These are phyloP conservation scores for Rhizopus microsporus DNA, from an alignment of 371 early-diverging fungal species.

Conservation along the genomic window DNA sequence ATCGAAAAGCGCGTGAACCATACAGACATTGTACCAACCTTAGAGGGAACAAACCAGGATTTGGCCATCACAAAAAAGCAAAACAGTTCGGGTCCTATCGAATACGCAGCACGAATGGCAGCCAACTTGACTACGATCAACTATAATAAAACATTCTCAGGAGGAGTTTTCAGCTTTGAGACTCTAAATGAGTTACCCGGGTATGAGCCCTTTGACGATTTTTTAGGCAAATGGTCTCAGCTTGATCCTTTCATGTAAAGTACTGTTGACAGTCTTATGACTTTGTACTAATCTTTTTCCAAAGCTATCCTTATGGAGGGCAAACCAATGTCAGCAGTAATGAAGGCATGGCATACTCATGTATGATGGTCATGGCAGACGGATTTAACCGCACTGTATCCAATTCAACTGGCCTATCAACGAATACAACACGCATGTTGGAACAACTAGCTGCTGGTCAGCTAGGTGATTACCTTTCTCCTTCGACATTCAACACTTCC, in stretches of 20 bases:
- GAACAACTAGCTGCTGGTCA: conserved; percentile 28
- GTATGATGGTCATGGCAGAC: conserved; percentile 55
- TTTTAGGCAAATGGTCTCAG: conserved; percentile 46
- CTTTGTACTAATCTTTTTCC: background rate
- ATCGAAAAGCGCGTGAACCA: conserved; percentile 20
- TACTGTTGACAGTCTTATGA: background rate
- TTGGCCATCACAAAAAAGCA: conserved; percentile 8
- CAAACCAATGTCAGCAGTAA: conserved; percentile 32
- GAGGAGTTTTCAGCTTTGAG: conserved; percentile 44
- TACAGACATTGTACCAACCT: conserved; percentile 12
- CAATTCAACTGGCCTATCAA: conserved; percentile 18
- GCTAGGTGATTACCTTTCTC: conserved; percentile 34
- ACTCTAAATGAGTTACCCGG: conserved; percentile 36
- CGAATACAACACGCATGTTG: conserved; percentile 24
- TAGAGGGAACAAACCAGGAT: conserved; percentile 4
- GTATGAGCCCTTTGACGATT: conserved; percentile 48
- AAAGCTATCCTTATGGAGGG: conserved; percentile 41
- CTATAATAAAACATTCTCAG: conserved; percentile 44
- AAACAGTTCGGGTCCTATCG: conserved; percentile 22
- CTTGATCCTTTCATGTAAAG: conserved; percentile 49
- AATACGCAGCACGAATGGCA: conserved; percentile 32
- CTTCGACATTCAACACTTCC: conserved; percentile 47
- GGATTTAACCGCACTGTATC: conserved; percentile 46
- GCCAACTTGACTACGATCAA: conserved; percentile 23
- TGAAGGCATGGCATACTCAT: conserved; percentile 56